These are phyloP conservation scores for Cryptomeria japonica DNA, from an alignment of 75 land plant species.

Conservation along the genomic window DNA sequence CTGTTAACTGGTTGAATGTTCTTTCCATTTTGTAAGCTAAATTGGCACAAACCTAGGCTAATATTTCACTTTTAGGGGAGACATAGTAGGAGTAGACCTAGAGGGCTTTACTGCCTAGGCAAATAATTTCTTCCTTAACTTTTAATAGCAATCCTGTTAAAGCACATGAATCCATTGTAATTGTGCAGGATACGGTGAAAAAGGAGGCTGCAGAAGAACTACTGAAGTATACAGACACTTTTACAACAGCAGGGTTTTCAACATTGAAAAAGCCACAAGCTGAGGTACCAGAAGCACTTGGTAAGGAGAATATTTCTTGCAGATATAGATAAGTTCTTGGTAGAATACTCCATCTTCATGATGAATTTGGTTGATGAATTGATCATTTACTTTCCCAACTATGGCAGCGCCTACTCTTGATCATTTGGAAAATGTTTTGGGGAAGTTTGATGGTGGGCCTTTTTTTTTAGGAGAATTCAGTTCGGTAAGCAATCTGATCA, in stretches of 20 bases:
- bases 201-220: slow-evolving; percentile 1
- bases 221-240: slow-evolving; percentile 14
- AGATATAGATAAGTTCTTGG: not conserved
- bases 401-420: slow-evolving; percentile 38
- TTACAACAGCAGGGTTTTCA: slow-evolving; percentile 5
- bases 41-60: too few species aligned
- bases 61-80: not conserved
- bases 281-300: not conserved
- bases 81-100: not conserved
- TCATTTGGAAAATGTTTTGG: slow-evolving; percentile 60
- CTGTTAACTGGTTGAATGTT: not conserved
- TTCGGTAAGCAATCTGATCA: slow-evolving; percentile 40
- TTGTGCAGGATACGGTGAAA: not conserved
- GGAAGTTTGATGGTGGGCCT: slow-evolving; percentile 74
- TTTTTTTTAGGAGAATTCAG: slow-evolving; percentile 79
- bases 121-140: too few species aligned
- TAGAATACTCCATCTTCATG: not conserved
- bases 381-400: slow-evolving; percentile 18
- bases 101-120: too few species aligned
- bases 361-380: not conserved
- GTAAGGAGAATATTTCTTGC: not conserved
- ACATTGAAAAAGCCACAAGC: not conserved
- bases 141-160: too few species aligned
- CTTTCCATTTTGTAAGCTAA: not conserved
- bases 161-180: not conserved